Percentiles rank a stretch among this genome's conserved stretches.
phyloP scores from a whole-genome alignment of 192 early-diverging fungal genomes.

The Entomortierella parvispora region DNA sequence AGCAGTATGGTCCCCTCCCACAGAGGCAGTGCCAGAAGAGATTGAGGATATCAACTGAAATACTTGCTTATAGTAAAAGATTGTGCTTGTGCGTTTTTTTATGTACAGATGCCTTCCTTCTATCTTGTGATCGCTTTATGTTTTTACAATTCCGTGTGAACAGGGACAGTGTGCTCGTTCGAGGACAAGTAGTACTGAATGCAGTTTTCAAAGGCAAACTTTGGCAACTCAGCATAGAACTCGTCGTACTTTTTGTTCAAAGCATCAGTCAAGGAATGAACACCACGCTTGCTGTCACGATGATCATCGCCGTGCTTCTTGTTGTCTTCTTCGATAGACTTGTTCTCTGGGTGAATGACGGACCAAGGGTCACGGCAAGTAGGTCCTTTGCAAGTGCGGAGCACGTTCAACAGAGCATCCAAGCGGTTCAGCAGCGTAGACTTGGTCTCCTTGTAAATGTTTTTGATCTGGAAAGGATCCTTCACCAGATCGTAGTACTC shows the following conservation, averaged over 20 bases:
- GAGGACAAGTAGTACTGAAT: slow-evolving; percentile 41
- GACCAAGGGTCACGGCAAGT: slow-evolving; percentile 69
- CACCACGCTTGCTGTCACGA: not conserved
- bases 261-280: slow-evolving; percentile 56
- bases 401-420: slow-evolving; percentile 63
- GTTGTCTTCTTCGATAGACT: slow-evolving; percentile 10
- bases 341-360: slow-evolving; percentile 54
- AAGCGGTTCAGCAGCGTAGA: slow-evolving; percentile 59
- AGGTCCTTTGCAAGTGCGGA: slow-evolving; percentile 62
- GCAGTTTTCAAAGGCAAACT: slow-evolving; percentile 54
- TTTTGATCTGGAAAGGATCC: slow-evolving; percentile 68
- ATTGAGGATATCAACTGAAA: no score
- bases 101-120: no score
- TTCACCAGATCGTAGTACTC: slow-evolving; percentile 64
- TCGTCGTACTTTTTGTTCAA: slow-evolving; percentile 58
- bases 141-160: slow-evolving; percentile 26
- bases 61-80: no score
- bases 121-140: no score
- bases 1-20: no score
- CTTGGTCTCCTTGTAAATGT: slow-evolving; percentile 57
- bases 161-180: slow-evolving; percentile 36
- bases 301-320: not conserved
- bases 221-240: slow-evolving; percentile 57
- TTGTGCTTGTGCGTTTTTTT: no score
- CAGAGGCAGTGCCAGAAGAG: no score